Evolutionary conservation across 805 yeast species (phyloP).

Genomic region (Schizosaccharomyces lindneri): DNA sequence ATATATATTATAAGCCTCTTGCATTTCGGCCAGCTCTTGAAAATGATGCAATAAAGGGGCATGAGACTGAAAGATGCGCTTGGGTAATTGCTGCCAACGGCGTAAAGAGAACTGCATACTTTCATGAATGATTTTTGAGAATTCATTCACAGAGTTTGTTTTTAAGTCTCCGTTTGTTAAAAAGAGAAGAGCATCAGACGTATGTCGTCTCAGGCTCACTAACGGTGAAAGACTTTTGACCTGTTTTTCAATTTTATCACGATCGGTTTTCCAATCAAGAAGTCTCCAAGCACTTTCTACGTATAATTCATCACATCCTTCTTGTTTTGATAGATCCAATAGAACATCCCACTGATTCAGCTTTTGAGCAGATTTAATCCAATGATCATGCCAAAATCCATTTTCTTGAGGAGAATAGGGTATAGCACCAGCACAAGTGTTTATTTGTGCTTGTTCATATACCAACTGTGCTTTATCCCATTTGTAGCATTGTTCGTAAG

Average conservation of each 20-base stretch:
- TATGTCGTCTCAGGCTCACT: conserved; percentile 90
- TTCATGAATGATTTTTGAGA: conserved; percentile 74
- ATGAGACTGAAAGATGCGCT: conserved; percentile 54
- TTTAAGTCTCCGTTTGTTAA: conserved; percentile 86
- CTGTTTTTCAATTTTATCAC: conserved; percentile 81
- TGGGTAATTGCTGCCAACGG: conserved; percentile 81
- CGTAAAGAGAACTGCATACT: conserved; percentile 80
- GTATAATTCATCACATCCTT: conserved; percentile 81
- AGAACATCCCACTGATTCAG: conserved; percentile 94
- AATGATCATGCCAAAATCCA: conserved; percentile 92
- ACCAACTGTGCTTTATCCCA: conserved; percentile 87
- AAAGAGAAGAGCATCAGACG: conserved; percentile 79
- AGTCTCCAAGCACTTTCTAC: conserved; percentile 99
- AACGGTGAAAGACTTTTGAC: conserved; percentile 94
- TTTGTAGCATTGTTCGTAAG: conserved; percentile 81
- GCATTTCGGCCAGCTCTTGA: conserved; percentile 90
- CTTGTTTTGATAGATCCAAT: conserved; percentile 90
- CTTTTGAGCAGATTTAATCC: conserved; percentile 93
- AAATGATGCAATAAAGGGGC: conserved; percentile 73
- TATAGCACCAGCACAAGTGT: conserved; percentile 79
- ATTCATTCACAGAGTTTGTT: conserved; percentile 60
- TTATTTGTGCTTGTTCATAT: conserved; percentile 89
- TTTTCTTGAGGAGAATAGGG: conserved; percentile 93
- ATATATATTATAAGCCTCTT: conserved; percentile 91
- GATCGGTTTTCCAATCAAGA: conserved; percentile 91